Evolutionary conservation across 1,139 yeast genomes (phyloP).

Genomic region (Hyphopichia wangnamkhiaoensis): DNA sequence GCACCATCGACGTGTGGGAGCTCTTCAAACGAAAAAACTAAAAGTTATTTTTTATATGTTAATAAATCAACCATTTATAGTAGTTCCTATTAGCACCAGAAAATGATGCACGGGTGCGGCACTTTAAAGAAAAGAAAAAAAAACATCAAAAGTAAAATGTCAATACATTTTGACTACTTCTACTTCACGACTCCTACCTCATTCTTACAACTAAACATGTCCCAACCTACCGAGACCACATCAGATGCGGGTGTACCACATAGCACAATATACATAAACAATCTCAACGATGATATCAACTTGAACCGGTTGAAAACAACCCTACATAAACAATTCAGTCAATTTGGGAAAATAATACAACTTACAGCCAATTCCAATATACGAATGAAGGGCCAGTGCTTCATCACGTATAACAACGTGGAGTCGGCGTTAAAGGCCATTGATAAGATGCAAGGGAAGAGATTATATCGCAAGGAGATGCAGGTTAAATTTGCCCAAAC

Average conservation of each 20-base stretch:
- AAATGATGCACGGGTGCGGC: too few species aligned
- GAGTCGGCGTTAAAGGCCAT: conserved; percentile 54
- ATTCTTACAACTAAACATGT: too few species aligned
- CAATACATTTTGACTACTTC: too few species aligned
- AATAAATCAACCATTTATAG: too few species aligned
- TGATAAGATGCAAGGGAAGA: conserved; percentile 39
- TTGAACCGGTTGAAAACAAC: conserved; percentile 48
- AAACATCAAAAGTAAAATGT: too few species aligned
- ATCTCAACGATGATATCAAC: conserved; percentile 71
- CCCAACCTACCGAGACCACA: too few species aligned
- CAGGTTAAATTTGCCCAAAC: conserved; percentile 41
- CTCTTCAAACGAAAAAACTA: conserved; percentile 11
- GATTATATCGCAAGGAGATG: conserved; percentile 58
- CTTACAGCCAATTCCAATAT: conserved; percentile 64
- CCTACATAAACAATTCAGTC: conserved; percentile 41
- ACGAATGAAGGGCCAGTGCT: conserved; percentile 82
- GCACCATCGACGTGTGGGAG: conserved; percentile 35
- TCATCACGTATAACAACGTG: conserved; percentile 57
- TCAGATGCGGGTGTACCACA: background rate
- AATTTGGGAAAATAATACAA: conserved; percentile 53
- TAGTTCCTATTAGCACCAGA: too few species aligned
- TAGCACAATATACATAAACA: conserved; percentile 60
- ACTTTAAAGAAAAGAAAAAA: too few species aligned
- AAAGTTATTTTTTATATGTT: too few species aligned
- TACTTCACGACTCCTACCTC: too few species aligned